Evolutionary conservation across 768 basidiomycete genomes (phyloP).

Genomic region (Tylopilus intermedius): DNA sequence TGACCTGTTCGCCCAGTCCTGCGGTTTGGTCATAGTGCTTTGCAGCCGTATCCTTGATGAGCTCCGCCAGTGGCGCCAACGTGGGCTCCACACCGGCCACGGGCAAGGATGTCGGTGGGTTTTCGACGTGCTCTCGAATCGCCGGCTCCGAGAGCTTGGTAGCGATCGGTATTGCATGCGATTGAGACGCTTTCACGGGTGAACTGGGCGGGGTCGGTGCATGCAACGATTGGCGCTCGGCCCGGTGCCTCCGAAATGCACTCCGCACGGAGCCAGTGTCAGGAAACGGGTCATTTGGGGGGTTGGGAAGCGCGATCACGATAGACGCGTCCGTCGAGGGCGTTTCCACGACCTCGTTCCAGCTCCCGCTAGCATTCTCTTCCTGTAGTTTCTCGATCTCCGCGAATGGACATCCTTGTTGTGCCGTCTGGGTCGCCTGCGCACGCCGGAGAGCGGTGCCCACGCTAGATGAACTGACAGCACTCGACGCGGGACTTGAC

Average conservation of each 20-base stretch:
- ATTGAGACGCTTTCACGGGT: neutral
- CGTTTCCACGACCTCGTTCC: slow-evolving; percentile 4
- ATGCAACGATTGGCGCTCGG: neutral
- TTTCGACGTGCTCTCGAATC: slow-evolving; percentile 17
- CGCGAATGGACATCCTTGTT: slow-evolving; percentile 17
- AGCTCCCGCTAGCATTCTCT: neutral
- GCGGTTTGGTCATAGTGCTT: slow-evolving; percentile 35
- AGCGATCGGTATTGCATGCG: neutral
- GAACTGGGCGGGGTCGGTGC: slow-evolving; percentile 13
- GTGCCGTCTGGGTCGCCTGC: slow-evolving; percentile 12
- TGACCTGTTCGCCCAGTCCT: slow-evolving; percentile 30
- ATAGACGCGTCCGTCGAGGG: slow-evolving; percentile 23
- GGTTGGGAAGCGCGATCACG: slow-evolving; percentile 21
- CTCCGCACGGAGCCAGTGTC: slow-evolving; percentile 20
- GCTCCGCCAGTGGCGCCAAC: slow-evolving; percentile 28
- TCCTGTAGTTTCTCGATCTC: slow-evolving; percentile 24
- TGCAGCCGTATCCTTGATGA: slow-evolving; percentile 33
- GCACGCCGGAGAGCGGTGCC: slow-evolving; percentile 24
- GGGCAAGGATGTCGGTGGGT: slow-evolving; percentile 9
- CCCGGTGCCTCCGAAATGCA: slow-evolving; percentile 16
- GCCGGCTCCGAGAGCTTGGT: slow-evolving; percentile 19
- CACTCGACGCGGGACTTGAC: slow-evolving; percentile 16
- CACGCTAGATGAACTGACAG: slow-evolving; percentile 19
- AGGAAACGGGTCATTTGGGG: slow-evolving; percentile 6
- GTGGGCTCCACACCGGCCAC: slow-evolving; percentile 12